Evolutionary conservation across 2,329 filamentous ascomycete genomes (phyloP).

Genomic region (Akanthomyces muscarius): DNA sequence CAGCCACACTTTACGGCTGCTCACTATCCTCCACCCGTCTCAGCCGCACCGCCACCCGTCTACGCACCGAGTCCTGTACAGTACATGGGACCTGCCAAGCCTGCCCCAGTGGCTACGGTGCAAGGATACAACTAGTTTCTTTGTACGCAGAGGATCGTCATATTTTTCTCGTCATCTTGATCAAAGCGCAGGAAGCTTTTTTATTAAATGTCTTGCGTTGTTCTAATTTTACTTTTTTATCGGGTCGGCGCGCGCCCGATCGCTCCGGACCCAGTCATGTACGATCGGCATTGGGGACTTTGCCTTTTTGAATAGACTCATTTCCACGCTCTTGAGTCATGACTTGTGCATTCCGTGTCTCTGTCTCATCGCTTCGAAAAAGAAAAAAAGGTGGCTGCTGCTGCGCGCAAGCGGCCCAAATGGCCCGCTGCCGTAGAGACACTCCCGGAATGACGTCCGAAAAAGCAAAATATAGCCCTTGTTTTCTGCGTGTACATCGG

Average conservation of each 20-base stretch:
- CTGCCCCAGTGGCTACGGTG: neutral
- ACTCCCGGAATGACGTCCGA: neutral
- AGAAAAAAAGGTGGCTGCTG: neutral
- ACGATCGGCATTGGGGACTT: no score
- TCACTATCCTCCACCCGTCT: neutral
- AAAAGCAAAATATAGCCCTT: neutral
- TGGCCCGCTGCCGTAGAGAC: neutral
- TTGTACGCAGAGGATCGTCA: no score
- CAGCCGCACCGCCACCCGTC: neutral
- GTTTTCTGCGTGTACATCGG: neutral
- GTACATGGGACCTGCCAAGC: constrained; percentile 2
- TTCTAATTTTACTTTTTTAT: no score
- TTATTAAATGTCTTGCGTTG: no score
- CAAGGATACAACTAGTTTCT: neutral
- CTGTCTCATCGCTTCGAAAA: neutral
- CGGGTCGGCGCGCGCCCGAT: no score
- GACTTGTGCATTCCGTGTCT: neutral
- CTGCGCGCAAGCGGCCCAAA: neutral
- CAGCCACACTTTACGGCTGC: neutral
- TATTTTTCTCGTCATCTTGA: neutral
- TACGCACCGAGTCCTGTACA: constrained; percentile 9
- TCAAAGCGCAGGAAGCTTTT: neutral
- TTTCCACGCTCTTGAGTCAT: neutral
- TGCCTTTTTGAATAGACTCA: neutral
- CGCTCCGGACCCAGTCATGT: no score